These are phyloP conservation scores for Colletotrichum sansevieriae DNA, from an alignment of 2,329 filamentous ascomycete species.

Conservation along the genomic window DNA sequence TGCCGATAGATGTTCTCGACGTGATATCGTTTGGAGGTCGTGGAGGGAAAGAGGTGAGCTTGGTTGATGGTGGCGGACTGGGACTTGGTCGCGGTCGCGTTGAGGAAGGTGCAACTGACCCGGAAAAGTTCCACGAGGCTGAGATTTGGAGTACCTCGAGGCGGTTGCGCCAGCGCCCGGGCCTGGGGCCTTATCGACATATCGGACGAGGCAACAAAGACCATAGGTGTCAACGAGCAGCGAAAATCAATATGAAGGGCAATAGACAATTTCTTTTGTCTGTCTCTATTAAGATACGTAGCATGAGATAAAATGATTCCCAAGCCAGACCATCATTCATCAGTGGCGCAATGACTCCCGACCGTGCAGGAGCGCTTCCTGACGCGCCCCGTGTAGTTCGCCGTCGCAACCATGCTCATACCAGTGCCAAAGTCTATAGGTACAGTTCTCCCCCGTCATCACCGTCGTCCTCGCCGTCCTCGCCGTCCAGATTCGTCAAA, in stretches of 20 bases:
- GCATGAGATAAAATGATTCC: constrained; percentile 39
- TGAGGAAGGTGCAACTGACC: constrained; percentile 30
- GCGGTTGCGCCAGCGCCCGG: constrained; percentile 31
- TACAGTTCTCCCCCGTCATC: constrained; percentile 35
- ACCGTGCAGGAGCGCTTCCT: constrained; percentile 26
- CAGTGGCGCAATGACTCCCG: constrained; percentile 31
- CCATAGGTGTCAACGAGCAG: constrained; percentile 1
- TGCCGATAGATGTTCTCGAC: background rate
- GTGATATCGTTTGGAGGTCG: constrained; percentile 1
- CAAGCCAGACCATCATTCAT: constrained; percentile 38
- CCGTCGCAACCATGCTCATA: constrained; percentile 38
- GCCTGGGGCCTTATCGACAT: constrained; percentile 35
- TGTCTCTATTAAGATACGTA: constrained; percentile 37
- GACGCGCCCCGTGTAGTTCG: constrained; percentile 35
- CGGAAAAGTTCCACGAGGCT: constrained; percentile 43
- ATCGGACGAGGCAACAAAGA: constrained; percentile 18
- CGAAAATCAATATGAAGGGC: background rate
- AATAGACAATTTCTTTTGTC: constrained; percentile 25
- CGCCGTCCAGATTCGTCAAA: constrained; percentile 18
- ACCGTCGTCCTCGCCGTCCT: constrained; percentile 21
- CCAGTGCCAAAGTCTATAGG: constrained; percentile 21
- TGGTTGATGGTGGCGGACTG: constrained; percentile 9
- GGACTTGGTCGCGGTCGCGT: constrained; percentile 34
- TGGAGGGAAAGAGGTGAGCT: background rate
- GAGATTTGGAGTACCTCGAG: constrained; percentile 17